Evolutionary conservation across 148 eudicot species (phyloP), one percentile per base, ranked within the genome.

Genomic region (Persicaria maculosa): DNA sequence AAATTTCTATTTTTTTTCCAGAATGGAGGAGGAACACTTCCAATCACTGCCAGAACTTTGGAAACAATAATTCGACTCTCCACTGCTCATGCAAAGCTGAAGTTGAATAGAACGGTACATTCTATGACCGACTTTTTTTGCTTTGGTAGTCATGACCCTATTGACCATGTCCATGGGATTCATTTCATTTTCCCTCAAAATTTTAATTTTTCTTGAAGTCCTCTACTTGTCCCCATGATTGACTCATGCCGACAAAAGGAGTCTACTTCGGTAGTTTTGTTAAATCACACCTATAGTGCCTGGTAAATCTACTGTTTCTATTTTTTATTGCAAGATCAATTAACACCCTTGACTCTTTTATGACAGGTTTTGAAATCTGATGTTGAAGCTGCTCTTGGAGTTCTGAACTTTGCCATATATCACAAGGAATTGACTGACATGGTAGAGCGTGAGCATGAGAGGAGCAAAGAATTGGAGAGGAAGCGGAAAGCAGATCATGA

Each of bases 11-110:
- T 47, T 74, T 46, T 16, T 72, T 73, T 53, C 57, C 67, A 96
- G 99, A 88, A 92, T 22, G 96, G 92, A 16, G 90, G 92, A 61
- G 99, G 99, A 72, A 96, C 99, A 45, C 97, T 96, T 80, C 97
- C 99, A 68, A 92, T 96, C 72, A 96, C 99, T 78, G 97, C 99
- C 75, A 89, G 97, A 90, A 96, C 97, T 59, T 83, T 96, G 74
- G 99, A 96, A 80, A 96, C 99, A 75, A 96, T 96, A 20, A 96
- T 96, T 70, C 87, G 99, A 45, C 90, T 96, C 62, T 96, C 99
- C 16, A 96, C 99, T 79, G 99, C 99, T 9, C 97, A 96, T 86
- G 99, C 99, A 78, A 96, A 90, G 77, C 89, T 96, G 76, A 96
- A 84, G 86, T 79, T 92, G 80, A 89, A 89, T 85, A 85, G 87